These are phyloP conservation scores for Dioscorea cayenensis DNA, from an alignment of 116 monocot genomes.

Conservation along the genomic window DNA sequence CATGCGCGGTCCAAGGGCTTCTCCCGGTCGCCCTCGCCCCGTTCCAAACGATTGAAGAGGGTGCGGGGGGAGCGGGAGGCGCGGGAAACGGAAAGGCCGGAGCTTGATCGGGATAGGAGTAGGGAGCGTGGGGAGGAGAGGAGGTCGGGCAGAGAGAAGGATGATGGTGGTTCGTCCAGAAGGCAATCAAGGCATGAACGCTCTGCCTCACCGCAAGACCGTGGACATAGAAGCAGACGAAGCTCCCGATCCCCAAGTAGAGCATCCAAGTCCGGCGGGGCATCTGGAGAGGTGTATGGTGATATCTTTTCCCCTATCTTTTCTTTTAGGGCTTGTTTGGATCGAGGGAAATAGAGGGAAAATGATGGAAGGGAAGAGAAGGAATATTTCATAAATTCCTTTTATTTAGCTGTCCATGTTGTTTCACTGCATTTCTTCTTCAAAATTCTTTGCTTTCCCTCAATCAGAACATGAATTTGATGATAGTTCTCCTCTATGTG, in stretches of 20 bases:
- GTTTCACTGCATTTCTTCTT: too few species aligned
- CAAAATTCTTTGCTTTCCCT: neutral
- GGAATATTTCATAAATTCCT: too few species aligned
- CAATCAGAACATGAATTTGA: neutral
- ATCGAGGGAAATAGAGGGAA: too few species aligned
- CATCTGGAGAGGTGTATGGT: slow-evolving; percentile 64
- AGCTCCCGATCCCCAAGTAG: slow-evolving; percentile 34
- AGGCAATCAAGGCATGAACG: slow-evolving; percentile 25
- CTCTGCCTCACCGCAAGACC: slow-evolving; percentile 24
- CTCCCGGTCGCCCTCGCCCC: slow-evolving; percentile 25
- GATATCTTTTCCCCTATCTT: slow-evolving; percentile 36
- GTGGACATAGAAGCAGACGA: slow-evolving; percentile 20
- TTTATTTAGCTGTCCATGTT: too few species aligned
- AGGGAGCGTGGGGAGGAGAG: slow-evolving; percentile 19
- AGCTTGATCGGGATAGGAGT: slow-evolving; percentile 22
- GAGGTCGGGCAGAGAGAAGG: slow-evolving; percentile 13
- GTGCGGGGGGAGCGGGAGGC: slow-evolving; percentile 16
- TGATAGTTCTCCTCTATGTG: too few species aligned
- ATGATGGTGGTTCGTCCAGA: slow-evolving; percentile 17
- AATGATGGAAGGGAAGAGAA: too few species aligned
- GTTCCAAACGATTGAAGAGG: slow-evolving; percentile 22
- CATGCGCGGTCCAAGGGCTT: neutral
- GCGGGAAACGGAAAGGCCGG: slow-evolving; percentile 21
- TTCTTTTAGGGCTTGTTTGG: too few species aligned
- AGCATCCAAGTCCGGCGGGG: slow-evolving; percentile 21